Conservation (phyloP, 495 filamentous ascomycete species). For the Penicillium bovifimosum region DNA sequence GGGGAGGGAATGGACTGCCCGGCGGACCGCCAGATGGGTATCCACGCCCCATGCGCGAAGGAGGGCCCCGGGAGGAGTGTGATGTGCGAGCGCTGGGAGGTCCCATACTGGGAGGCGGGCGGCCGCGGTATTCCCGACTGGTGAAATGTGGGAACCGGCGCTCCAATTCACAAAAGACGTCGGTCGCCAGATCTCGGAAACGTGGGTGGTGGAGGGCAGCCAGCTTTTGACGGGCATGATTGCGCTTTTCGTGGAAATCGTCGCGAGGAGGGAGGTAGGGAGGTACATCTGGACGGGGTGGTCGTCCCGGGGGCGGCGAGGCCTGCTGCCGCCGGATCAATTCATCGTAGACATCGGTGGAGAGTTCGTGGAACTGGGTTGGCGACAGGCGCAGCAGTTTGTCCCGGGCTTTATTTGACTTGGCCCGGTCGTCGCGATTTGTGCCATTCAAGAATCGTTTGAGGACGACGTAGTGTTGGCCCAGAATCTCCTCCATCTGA, state of each 20-base stretch:
- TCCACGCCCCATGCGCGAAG: conserved; percentile 32
- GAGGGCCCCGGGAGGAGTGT: conserved; percentile 35
- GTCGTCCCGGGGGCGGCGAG: conserved; percentile 47
- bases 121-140: conserved; percentile 52
- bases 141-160: conserved; percentile 81
- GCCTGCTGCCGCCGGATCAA: conserved; percentile 76
- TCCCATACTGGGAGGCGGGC: conserved; percentile 37
- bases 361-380: conserved; percentile 94
- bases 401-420: conserved; percentile 83
- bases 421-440: conserved; percentile 67
- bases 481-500: conserved; percentile 61
- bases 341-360: conserved; percentile 96
- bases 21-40: conserved; percentile 39
- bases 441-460: conserved; percentile 66
- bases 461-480: conserved; percentile 76
- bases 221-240: conserved; percentile 91
- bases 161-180: conserved; percentile 93
- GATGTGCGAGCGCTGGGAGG: conserved; percentile 37
- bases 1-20: conserved; percentile 40
- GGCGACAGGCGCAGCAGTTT: conserved; percentile 84
- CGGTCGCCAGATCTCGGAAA: conserved; percentile 87
- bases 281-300: conserved; percentile 53
- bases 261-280: conserved; percentile 72
- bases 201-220: conserved; percentile 76
- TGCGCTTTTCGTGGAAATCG: conserved; percentile 92